Percentiles rank a stretch among this genome's conserved stretches.
Conservation (phyloP, 495 filamentous ascomycete genomes). For the Neurospora sp. region DNA sequence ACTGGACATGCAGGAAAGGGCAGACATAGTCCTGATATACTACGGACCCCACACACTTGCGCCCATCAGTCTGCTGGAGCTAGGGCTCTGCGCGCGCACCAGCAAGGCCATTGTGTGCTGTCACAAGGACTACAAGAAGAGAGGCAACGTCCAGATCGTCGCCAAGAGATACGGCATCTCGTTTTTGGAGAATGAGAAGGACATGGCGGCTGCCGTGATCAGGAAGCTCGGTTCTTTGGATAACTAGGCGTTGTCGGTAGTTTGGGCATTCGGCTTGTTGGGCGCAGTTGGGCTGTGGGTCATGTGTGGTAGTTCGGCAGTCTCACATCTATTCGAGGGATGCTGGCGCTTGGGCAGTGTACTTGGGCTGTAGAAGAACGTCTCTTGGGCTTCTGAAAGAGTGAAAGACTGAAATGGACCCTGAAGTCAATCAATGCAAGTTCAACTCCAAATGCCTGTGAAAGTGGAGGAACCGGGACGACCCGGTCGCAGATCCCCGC, state of each 20-base stretch:
- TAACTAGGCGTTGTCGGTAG: neutral
- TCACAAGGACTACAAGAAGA: conserved; percentile 42
- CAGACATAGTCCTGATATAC: conserved; percentile 45
- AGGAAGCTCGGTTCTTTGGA: conserved; percentile 12
- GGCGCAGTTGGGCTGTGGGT: neutral
- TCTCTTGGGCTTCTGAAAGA: neutral
- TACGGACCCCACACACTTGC: conserved; percentile 33
- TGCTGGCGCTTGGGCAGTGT: neutral
- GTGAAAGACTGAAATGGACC: neutral
- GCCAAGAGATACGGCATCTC: conserved; percentile 34
- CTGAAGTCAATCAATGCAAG: neutral
- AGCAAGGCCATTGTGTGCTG: conserved; percentile 43
- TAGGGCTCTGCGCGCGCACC: conserved; percentile 34
- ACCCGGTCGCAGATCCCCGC: neutral
- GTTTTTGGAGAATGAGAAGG: conserved; percentile 23
- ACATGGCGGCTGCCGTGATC: conserved; percentile 16
- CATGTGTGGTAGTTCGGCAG: neutral
- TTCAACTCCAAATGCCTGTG: neutral
- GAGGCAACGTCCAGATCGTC: conserved; percentile 47
- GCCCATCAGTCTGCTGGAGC: conserved; percentile 19
- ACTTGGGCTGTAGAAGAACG: neutral
- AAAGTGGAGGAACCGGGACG: neutral
- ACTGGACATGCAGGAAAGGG: conserved; percentile 41
- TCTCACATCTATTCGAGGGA: neutral
- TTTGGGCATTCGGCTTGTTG: neutral